A percentile compares a stretch with the other conserved stretches of the same genome.
phyloP scores from a whole-genome alignment of 495 filamentous ascomycete species.

The Penicillium soppii region DNA sequence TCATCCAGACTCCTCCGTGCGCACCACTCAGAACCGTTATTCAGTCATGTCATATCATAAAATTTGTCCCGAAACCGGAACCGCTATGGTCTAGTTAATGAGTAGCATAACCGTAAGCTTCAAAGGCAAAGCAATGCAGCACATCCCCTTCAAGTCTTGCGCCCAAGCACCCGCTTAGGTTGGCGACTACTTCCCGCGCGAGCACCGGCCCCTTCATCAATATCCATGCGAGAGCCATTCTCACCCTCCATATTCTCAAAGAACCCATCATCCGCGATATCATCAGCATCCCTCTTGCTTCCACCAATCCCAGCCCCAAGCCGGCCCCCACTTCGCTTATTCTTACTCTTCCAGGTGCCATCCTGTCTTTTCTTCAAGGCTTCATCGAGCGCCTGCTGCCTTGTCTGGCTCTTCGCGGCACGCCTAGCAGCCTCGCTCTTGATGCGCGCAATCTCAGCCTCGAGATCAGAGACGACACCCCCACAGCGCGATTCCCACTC shows the following conservation, averaged over 20 bases:
- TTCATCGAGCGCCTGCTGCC: slow-evolving; percentile 48
- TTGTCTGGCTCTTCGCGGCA: slow-evolving; percentile 46
- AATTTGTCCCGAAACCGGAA: neutral
- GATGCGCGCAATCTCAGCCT: slow-evolving; percentile 63
- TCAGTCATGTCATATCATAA: slow-evolving; percentile 3
- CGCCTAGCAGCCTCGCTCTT: slow-evolving; percentile 54
- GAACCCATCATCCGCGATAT: slow-evolving; percentile 48
- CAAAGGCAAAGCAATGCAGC: neutral
- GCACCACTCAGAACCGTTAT: neutral
- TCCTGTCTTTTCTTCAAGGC: slow-evolving; percentile 27
- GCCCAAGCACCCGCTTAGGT: slow-evolving; percentile 42
- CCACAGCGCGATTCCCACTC: slow-evolving; percentile 78
- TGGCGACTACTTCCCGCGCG: slow-evolving; percentile 31
- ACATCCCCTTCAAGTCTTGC: slow-evolving; percentile 29
- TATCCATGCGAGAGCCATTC: slow-evolving; percentile 47
- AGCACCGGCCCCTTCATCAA: slow-evolving; percentile 39
- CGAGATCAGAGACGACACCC: slow-evolving; percentile 70
- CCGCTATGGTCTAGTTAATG: neutral
- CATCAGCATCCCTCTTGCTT: slow-evolving; percentile 46
- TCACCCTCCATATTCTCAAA: slow-evolving; percentile 50
- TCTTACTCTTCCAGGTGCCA: slow-evolving; percentile 11
- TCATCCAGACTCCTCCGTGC: neutral
- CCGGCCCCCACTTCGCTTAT: slow-evolving; percentile 20
- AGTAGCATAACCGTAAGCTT: neutral
- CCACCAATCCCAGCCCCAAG: slow-evolving; percentile 16